These are phyloP conservation scores for Leucosporidium scottii DNA, from an alignment of 768 basidiomycete species.

Conservation along the genomic window DNA sequence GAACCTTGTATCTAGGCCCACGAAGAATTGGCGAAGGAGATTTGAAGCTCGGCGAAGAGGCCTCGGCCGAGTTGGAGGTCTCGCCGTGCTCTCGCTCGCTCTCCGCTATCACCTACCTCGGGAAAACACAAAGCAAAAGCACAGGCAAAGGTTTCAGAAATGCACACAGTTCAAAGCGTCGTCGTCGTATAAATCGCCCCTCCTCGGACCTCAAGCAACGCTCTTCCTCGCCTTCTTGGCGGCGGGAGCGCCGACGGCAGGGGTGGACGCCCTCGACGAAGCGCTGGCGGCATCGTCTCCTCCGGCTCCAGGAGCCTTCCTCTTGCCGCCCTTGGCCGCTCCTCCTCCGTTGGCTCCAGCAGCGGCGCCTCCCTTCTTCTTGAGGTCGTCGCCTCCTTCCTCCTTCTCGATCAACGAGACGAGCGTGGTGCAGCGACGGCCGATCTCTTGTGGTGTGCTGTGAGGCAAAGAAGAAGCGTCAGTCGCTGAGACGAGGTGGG, in stretches of 20 bases:
- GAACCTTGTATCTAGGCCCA: too few relatives aligned
- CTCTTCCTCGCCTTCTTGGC: slow-evolving; percentile 25
- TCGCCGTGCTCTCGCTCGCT: too few relatives aligned
- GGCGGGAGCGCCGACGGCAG: slow-evolving; percentile 8
- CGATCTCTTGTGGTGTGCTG: slow-evolving; percentile 77
- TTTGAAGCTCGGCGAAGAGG: too few relatives aligned
- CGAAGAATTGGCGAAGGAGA: too few relatives aligned
- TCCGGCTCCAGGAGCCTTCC: slow-evolving; percentile 1
- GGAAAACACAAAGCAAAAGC: too few relatives aligned
- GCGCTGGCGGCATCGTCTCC: neutral
- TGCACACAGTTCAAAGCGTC: too few relatives aligned
- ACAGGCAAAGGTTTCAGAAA: too few relatives aligned
- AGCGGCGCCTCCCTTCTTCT: neutral
- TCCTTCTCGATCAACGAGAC: slow-evolving; percentile 90
- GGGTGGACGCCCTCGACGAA: slow-evolving; percentile 15
- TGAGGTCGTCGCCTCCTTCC: slow-evolving; percentile 59
- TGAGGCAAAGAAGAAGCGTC: slow-evolving; percentile 72
- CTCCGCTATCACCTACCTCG: too few relatives aligned
- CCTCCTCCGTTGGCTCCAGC: neutral
- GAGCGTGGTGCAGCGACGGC: slow-evolving; percentile 77
- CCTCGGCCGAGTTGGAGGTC: too few relatives aligned
- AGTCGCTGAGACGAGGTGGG: too few relatives aligned
- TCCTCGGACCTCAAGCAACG: neutral
- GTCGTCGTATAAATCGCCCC: neutral
- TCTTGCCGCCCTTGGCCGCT: neutral